These are phyloP conservation scores for Solidago caesia DNA, from an alignment of 129 eudicot genomes.

Conservation along the genomic window DNA sequence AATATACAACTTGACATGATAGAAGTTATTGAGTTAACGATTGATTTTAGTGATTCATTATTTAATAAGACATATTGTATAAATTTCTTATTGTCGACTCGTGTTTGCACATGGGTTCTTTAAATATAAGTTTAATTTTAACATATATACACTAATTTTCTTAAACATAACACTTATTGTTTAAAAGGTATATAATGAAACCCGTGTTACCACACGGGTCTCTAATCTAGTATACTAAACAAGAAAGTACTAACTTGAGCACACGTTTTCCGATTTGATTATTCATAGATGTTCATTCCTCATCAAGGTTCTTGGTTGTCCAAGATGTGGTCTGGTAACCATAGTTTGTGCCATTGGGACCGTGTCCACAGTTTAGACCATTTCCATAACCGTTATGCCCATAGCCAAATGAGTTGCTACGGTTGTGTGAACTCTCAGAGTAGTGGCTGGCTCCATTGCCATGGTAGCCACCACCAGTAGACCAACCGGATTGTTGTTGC, in stretches of 20 bases:
- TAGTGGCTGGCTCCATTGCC: slow-evolving; percentile 29
- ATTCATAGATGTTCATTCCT: slow-evolving; percentile 24
- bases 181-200: too few relatives aligned
- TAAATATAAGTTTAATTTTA: too few relatives aligned
- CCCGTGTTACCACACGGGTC: too few relatives aligned
- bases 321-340: slow-evolving; percentile 31
- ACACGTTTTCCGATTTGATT: slow-evolving; percentile 17
- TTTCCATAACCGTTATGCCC: slow-evolving; percentile 14
- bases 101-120: too few relatives aligned
- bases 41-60: too few relatives aligned
- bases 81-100: too few relatives aligned
- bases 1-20: too few relatives aligned
- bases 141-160: too few relatives aligned
- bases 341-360: slow-evolving; percentile 13
- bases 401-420: slow-evolving; percentile 18
- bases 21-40: too few relatives aligned
- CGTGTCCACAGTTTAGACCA: slow-evolving; percentile 13
- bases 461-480: slow-evolving; percentile 19
- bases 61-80: too few relatives aligned
- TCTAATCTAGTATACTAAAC: not conserved
- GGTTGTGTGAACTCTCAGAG: slow-evolving; percentile 12
- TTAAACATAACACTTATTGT: too few relatives aligned
- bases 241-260: slow-evolving; percentile 15
- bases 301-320: slow-evolving; percentile 36
- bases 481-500: slow-evolving; percentile 33